phyloP scores from a whole-genome alignment of 2,329 filamentous ascomycete genomes.

The Aspergillus latus region DNA sequence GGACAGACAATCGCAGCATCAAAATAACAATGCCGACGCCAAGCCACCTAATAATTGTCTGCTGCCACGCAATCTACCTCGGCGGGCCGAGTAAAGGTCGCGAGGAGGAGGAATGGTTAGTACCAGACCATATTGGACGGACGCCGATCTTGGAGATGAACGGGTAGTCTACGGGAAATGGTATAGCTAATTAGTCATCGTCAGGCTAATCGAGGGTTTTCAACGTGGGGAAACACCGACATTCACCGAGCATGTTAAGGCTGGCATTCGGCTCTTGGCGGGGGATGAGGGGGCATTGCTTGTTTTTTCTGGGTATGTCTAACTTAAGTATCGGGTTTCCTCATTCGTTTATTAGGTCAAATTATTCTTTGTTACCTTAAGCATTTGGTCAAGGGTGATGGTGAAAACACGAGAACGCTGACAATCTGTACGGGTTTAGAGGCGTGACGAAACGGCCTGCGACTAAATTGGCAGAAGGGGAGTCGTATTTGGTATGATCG shows the following conservation, averaged over 20 bases:
- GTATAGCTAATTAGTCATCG: background rate
- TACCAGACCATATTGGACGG: background rate
- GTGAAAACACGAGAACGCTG: background rate
- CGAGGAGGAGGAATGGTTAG: constrained; percentile 61
- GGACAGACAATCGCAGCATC: too few species aligned
- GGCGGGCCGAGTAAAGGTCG: constrained; percentile 56
- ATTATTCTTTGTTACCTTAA: too few species aligned
- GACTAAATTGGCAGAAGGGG: constrained; percentile 59
- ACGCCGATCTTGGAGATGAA: background rate
- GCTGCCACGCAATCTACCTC: constrained; percentile 78
- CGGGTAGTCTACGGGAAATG: background rate
- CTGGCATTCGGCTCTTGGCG: constrained; percentile 58
- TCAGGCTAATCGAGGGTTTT: constrained; percentile 70
- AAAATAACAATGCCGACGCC: background rate
- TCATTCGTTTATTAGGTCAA: background rate
- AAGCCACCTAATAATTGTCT: constrained; percentile 70
- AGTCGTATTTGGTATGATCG: constrained; percentile 57
- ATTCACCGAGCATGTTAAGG: constrained; percentile 71
- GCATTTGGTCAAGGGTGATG: too few species aligned
- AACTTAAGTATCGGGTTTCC: too few species aligned
- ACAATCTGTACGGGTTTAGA: constrained; percentile 38
- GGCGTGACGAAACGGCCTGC: constrained; percentile 60
- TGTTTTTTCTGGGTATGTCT: constrained; percentile 68
- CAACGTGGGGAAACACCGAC: constrained; percentile 76
- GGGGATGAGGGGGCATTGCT: constrained; percentile 54